Evolutionary conservation across 2,329 filamentous ascomycete species (phyloP), one percentile per base, ranked within the genome.

Genomic region (Geosmithia flava): DNA sequence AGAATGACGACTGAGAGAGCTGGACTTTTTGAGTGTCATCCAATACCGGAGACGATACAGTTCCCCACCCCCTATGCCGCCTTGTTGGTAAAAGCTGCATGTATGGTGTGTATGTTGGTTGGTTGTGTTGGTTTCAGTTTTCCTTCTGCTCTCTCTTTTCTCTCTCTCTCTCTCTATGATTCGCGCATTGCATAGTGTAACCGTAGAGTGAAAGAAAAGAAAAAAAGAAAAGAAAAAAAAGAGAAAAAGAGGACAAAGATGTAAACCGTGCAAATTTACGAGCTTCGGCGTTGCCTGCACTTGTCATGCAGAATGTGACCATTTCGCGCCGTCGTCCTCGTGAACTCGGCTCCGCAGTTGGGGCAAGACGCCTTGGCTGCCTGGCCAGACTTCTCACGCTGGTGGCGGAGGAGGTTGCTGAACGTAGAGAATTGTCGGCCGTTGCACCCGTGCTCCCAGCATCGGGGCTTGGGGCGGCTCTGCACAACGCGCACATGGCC

Each of bases 371-470:
- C 87, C 68, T 96, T 96, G 29, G 85, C 75, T 11, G 90, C 87
- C 47, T 90, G 89, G 23, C 91, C 91, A 0, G 87, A 94, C 64
- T 95, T 96, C 66, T 97, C 91, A 42, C 91, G 80, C 65, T 96
- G 90, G 63, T 97, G 91, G 53, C 91, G 78, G 39, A 96, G 72
- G 3, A 96, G 76, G 62, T 96, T 96, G 76, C 89, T 95, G 62
- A 96, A 96, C 3, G 91, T 96, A 17, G 88, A 95, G 61, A 97
- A 97, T 59, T 95, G 87, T 29, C 90, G 82, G 19, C 91, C 91
- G 58, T 96, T 95, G 71, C 91, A 97, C 11, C 90, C 91, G 60
- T 97, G 91, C 52, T 96, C 91, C 87, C 87, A 97, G 66, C 91
- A 96, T 62, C 95, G 88, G 44, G 90, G 89, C 68, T 95, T 95